Conservation (phyloP, 805 yeast species). For the Candida rishiriensis region DNA sequence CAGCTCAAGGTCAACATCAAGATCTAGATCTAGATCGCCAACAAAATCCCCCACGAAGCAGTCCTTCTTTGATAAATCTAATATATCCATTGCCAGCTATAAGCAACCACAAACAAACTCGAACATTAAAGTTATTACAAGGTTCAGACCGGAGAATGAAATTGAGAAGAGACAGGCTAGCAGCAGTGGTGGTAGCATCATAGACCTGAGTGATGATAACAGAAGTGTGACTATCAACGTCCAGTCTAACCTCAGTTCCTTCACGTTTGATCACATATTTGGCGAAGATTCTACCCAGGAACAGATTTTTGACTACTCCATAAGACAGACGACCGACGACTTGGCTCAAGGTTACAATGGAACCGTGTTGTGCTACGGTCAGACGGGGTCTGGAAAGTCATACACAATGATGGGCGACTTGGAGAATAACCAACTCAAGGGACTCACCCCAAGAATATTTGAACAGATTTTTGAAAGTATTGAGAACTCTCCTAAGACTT, state of each 20-base stretch:
- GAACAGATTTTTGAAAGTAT: slow-evolving; percentile 60
- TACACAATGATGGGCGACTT: slow-evolving; percentile 70
- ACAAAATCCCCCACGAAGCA: slow-evolving; percentile 8
- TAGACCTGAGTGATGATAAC: slow-evolving; percentile 9
- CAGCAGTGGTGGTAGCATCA: slow-evolving; percentile 8
- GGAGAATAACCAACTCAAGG: slow-evolving; percentile 37
- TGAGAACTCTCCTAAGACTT: slow-evolving; percentile 40
- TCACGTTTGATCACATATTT: slow-evolving; percentile 66
- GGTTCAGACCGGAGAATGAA: slow-evolving; percentile 58
- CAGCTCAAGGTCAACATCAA: not conserved
- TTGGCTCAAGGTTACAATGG: slow-evolving; percentile 56
- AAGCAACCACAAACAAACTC: slow-evolving; percentile 15
- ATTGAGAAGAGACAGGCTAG: slow-evolving; percentile 6
- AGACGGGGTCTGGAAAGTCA: slow-evolving; percentile 82
- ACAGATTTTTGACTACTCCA: slow-evolving; percentile 55
- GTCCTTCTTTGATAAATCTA: no score
- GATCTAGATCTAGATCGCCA: slow-evolving; percentile 10
- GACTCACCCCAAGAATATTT: slow-evolving; percentile 70
- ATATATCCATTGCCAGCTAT: no score
- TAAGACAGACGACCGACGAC: slow-evolving; percentile 61
- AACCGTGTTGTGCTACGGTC: slow-evolving; percentile 58
- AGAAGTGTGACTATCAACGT: slow-evolving; percentile 12
- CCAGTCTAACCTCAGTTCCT: slow-evolving; percentile 23
- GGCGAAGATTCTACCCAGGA: slow-evolving; percentile 45
- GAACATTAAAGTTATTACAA: slow-evolving; percentile 62